These are phyloP conservation scores for Apiotrichum gracile DNA, from an alignment of 1,284 basidiomycete genomes.

Conservation along the genomic window DNA sequence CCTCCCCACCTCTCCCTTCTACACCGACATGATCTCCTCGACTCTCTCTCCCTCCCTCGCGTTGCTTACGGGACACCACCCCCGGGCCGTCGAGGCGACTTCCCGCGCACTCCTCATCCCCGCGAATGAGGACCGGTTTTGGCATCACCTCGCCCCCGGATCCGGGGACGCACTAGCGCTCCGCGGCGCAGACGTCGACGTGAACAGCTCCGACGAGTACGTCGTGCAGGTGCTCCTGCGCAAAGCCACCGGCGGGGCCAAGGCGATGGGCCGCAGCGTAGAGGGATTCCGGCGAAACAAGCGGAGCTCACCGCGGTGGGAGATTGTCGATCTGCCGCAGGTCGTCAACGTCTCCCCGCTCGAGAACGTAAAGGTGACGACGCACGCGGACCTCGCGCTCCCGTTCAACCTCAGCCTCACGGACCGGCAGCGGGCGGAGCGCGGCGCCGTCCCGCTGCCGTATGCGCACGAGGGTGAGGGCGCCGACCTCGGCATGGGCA, in stretches of 20 bases:
- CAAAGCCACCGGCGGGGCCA: conserved; percentile 43
- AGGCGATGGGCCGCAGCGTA: conserved; percentile 37
- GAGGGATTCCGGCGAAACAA: conserved; percentile 15
- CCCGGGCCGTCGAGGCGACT: conserved; percentile 58
- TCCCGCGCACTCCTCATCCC: conserved; percentile 54
- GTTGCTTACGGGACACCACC: conserved; percentile 63
- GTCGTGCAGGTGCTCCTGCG: conserved; percentile 36
- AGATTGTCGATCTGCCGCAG: conserved; percentile 1
- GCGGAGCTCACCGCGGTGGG: neutral
- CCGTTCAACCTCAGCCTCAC: conserved; percentile 82
- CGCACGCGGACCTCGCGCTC: conserved; percentile 53
- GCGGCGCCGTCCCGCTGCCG: conserved; percentile 74
- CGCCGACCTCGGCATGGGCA: conserved; percentile 18
- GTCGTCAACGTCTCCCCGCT: conserved; percentile 5
- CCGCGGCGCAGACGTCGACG: conserved; percentile 16
- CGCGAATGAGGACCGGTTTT: conserved; percentile 46
- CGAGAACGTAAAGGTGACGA: conserved; percentile 35
- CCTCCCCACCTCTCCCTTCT: conserved; percentile 54
- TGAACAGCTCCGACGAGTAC: conserved; percentile 7
- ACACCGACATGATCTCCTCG: conserved; percentile 57
- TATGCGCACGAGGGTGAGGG: conserved; percentile 71
- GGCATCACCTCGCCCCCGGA: conserved; percentile 32
- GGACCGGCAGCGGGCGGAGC: conserved; percentile 69
- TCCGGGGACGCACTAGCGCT: conserved; percentile 22
- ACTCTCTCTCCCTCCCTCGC: conserved; percentile 62